Evolutionary conservation across 805 yeast genomes (phyloP).

Genomic region (Candida railenensis): DNA sequence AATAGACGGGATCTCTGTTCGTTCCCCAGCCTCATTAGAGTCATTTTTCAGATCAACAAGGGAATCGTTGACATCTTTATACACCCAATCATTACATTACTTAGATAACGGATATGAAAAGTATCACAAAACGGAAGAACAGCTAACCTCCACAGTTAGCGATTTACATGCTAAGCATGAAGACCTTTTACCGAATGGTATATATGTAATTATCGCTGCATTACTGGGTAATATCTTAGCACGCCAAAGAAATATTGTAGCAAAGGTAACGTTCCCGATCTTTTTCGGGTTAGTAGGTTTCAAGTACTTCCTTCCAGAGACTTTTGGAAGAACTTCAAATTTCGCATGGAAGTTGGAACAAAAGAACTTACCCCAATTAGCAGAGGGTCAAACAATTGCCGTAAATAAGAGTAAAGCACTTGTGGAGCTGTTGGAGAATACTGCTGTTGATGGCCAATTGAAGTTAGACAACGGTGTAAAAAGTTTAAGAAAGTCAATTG

Average conservation of each 20-base stretch:
- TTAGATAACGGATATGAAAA: slow-evolving; percentile 48
- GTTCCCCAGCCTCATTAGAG: slow-evolving; percentile 52
- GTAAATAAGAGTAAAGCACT: slow-evolving; percentile 45
- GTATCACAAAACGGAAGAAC: slow-evolving; percentile 60
- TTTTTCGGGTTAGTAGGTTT: slow-evolving; percentile 64
- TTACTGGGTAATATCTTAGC: slow-evolving; percentile 73
- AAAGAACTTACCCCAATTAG: slow-evolving; percentile 59
- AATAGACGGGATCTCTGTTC: slow-evolving; percentile 56
- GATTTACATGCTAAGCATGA: slow-evolving; percentile 64
- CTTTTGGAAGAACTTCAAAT: slow-evolving; percentile 58
- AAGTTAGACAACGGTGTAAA: slow-evolving; percentile 35
- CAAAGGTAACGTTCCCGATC: slow-evolving; percentile 58
- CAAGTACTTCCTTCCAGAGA: slow-evolving; percentile 67
- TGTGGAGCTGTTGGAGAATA: slow-evolving; percentile 42
- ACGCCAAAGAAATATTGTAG: slow-evolving; percentile 59
- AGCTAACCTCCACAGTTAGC: slow-evolving; percentile 61
- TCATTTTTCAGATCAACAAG: slow-evolving; percentile 48
- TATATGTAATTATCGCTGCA: slow-evolving; percentile 67
- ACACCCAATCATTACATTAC: slow-evolving; percentile 23
- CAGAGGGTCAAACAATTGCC: slow-evolving; percentile 56
- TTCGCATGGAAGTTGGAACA: slow-evolving; percentile 63
- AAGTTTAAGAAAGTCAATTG: slow-evolving; percentile 43
- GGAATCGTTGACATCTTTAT: slow-evolving; percentile 32
- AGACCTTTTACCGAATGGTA: slow-evolving; percentile 66
- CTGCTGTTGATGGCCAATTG: slow-evolving; percentile 38